phyloP scores from a whole-genome alignment of 176 grass and related monocot species.

The Ananas comosus region DNA sequence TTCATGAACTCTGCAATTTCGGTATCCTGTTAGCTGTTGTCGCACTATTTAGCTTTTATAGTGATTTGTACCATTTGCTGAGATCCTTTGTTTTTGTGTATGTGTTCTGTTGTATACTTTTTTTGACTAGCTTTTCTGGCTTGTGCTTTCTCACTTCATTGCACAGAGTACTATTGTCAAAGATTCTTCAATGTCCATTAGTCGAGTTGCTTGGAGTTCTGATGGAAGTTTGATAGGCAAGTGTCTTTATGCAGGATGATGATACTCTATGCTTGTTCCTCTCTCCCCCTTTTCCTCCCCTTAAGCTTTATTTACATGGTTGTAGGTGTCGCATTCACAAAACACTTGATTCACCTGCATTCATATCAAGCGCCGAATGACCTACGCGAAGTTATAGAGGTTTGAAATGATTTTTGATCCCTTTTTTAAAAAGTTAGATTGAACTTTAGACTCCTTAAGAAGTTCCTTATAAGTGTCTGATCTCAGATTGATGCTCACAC shows the following conservation, averaged over 20 bases:
- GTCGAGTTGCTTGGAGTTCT: conserved; percentile 84
- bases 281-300: too few relatives aligned
- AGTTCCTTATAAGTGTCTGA: conserved; percentile 12
- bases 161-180: conserved; percentile 46
- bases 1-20: not conserved
- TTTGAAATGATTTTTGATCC: conserved; percentile 19
- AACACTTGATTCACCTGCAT: conserved; percentile 85
- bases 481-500: conserved; percentile 89
- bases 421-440: conserved; percentile 3
- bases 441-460: not conserved
- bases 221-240: conserved; percentile 90
- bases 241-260: conserved; percentile 7
- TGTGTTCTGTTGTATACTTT: conserved; percentile 10
- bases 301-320: conserved; percentile 14
- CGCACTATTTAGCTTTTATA: conserved; percentile 20
- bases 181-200: conserved; percentile 65
- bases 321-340: conserved; percentile 82
- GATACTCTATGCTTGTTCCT: not conserved
- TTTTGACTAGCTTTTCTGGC: not conserved
- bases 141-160: conserved; percentile 25
- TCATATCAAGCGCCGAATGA: conserved; percentile 76
- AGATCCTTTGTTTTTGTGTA: not conserved
- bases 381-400: conserved; percentile 68
- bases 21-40: conserved; percentile 1
- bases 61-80: not conserved